Conservation (phyloP, 2,329 filamentous ascomycete species). For the Sarocladium strictum region DNA sequence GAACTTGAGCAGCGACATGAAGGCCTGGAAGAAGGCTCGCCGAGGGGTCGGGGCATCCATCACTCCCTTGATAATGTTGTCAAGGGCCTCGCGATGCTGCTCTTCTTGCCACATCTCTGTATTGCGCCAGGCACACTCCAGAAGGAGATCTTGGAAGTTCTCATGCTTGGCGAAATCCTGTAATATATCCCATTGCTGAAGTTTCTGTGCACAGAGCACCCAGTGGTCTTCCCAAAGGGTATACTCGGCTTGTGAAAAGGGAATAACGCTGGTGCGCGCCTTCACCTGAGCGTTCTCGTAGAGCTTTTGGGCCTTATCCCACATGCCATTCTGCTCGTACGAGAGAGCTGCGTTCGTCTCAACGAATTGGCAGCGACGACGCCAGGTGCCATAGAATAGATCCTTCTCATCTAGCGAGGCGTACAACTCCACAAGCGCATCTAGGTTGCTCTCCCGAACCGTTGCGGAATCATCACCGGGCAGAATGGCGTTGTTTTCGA, state of each 20-base stretch:
- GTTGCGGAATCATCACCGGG: conserved; percentile 78
- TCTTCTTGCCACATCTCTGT: conserved; percentile 90
- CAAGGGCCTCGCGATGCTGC: conserved; percentile 81
- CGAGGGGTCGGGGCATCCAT: conserved; percentile 95
- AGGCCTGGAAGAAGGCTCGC: conserved; percentile 94
- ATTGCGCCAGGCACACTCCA: conserved; percentile 94
- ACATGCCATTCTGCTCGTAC: conserved; percentile 98
- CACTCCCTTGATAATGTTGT: conserved; percentile 90
- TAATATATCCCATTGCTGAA: conserved; percentile 98
- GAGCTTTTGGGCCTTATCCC: conserved; percentile 96
- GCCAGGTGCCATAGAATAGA: conserved; percentile 95
- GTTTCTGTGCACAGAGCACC: conserved; percentile 94
- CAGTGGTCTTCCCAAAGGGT: conserved; percentile 99
- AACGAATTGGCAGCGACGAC: conserved; percentile 88
- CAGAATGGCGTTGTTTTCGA: conserved; percentile 82
- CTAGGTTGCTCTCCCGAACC: conserved; percentile 88
- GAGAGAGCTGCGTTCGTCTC: conserved; percentile 96
- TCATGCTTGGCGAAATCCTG: conserved; percentile 98
- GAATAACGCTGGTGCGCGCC: conserved; percentile 89
- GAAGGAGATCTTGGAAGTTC: conserved; percentile 91
- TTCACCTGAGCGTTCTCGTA: conserved; percentile 98
- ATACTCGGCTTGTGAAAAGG: conserved; percentile 94
- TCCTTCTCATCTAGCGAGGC: conserved; percentile 89
- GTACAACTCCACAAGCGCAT: conserved; percentile 93
- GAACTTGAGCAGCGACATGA: conserved; percentile 92